Evolutionary conservation across 768 basidiomycete species (phyloP).

Genomic region (Pleurotus sapidus): DNA sequence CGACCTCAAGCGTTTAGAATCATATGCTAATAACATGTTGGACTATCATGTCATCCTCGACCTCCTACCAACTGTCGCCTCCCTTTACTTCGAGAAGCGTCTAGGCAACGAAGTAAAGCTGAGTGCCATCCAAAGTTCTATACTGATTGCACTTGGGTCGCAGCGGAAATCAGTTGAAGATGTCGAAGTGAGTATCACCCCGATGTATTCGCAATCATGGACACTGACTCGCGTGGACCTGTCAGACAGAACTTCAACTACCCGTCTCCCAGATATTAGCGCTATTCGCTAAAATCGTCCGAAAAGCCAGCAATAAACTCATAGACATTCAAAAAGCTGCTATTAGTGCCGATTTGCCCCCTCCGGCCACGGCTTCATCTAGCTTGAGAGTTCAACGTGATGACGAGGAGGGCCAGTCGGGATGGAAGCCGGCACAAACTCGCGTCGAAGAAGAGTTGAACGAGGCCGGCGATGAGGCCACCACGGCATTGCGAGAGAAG

Average conservation of each 20-base stretch:
- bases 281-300: constrained; percentile 85
- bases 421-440: constrained; percentile 44
- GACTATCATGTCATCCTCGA: constrained; percentile 97
- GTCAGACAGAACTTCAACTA: constrained; percentile 73
- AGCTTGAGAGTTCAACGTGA: constrained; percentile 8
- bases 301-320: constrained; percentile 76
- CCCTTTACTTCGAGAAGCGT: constrained; percentile 82
- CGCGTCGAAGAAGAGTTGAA: constrained; percentile 67
- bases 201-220: not conserved
- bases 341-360: constrained; percentile 61
- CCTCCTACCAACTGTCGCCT: constrained; percentile 76
- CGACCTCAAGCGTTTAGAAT: constrained; percentile 92
- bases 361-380: constrained; percentile 27
- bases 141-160: constrained; percentile 84
- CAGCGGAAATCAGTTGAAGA: constrained; percentile 91
- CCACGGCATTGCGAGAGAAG: constrained; percentile 64
- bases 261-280: constrained; percentile 88
- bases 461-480: constrained; percentile 73
- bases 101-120: constrained; percentile 64
- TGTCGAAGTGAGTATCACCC: constrained; percentile 56
- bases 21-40: constrained; percentile 93
- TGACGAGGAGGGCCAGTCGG: constrained; percentile 16
- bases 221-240: not conserved
- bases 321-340: constrained; percentile 78
- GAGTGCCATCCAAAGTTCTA: constrained; percentile 88